These are phyloP conservation scores for Hypoxylon sp. DNA, from an alignment of 2,329 filamentous ascomycete species.

Conservation along the genomic window DNA sequence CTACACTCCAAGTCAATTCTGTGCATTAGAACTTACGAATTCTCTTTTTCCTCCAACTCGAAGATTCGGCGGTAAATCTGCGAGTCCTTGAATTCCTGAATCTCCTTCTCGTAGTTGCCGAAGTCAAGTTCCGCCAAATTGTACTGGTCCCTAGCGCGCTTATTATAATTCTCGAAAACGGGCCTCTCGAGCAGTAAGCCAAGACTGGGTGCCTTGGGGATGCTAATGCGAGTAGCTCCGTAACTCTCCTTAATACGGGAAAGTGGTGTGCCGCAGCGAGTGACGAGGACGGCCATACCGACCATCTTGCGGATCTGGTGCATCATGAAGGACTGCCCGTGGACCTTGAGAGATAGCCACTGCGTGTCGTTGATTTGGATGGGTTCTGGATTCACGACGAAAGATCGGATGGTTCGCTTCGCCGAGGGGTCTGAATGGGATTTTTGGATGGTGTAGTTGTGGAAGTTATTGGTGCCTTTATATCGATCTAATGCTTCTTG, in stretches of 20 bases:
- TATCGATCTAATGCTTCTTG: constrained; percentile 82
- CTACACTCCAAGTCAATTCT: no score
- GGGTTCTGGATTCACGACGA: constrained; percentile 80
- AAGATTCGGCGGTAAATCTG: constrained; percentile 96
- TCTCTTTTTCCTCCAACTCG: constrained; percentile 86
- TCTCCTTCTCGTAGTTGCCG: constrained; percentile 78
- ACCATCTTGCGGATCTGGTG: constrained; percentile 99
- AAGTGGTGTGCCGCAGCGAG: constrained; percentile 84
- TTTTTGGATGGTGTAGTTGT: constrained; percentile 98
- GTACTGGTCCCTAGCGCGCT: constrained; percentile 73
- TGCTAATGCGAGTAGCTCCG: constrained; percentile 78
- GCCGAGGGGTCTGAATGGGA: constrained; percentile 82
- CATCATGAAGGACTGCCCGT: constrained; percentile 99
- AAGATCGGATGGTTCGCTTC: constrained; percentile 93
- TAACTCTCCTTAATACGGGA: constrained; percentile 82
- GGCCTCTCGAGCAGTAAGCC: constrained; percentile 90
- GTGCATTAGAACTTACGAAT: constrained; percentile 76
- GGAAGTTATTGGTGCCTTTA: constrained; percentile 88
- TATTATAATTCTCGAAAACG: constrained; percentile 92
- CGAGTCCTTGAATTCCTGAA: constrained; percentile 89
- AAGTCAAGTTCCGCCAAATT: constrained; percentile 82
- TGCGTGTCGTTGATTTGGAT: constrained; percentile 92
- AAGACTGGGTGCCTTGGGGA: constrained; percentile 92
- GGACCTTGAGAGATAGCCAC: constrained; percentile 95
- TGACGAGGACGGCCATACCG: constrained; percentile 86